Evolutionary conservation across 2,329 filamentous ascomycete genomes (phyloP).

Genomic region (Fusarium caatingaense): DNA sequence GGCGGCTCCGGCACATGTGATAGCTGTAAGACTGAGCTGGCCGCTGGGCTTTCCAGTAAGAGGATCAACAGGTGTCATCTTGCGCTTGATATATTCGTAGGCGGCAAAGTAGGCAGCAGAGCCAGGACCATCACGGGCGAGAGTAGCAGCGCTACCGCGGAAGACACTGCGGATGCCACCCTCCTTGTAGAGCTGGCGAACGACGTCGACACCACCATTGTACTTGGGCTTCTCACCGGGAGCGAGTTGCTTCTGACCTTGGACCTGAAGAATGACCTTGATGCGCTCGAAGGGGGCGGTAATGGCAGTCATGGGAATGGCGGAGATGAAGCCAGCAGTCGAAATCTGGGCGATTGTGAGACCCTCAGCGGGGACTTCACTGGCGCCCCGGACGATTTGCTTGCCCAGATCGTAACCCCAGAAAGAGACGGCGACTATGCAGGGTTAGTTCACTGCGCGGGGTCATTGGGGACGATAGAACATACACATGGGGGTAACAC

Average conservation of each 20-base stretch:
- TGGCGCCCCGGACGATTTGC: constrained; percentile 78
- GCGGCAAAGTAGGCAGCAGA: constrained; percentile 96
- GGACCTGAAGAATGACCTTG: constrained; percentile 97
- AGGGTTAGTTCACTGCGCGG: constrained; percentile 1
- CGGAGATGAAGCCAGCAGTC: constrained; percentile 95
- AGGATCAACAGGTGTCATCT: constrained; percentile 84
- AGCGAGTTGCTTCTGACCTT: constrained; percentile 88
- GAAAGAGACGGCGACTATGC: constrained; percentile 73
- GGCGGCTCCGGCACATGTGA: constrained; percentile 87
- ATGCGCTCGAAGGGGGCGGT: constrained; percentile 99
- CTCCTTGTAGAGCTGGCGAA: constrained; percentile 90
- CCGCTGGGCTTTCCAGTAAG: constrained; percentile 77
- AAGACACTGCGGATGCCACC: constrained; percentile 93
- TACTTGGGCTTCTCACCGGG: constrained; percentile 95
- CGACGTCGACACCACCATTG: constrained; percentile 87
- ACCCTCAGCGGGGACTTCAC: constrained; percentile 73
- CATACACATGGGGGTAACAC: constrained; percentile 99
- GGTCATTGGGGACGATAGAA: constrained; percentile 40
- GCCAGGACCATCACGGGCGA: constrained; percentile 93
- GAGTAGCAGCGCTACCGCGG: constrained; percentile 87
- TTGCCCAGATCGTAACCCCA: constrained; percentile 98
- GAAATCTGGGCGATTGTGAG: constrained; percentile 90
- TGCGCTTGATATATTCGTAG: constrained; percentile 95
- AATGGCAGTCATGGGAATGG: constrained; percentile 96
- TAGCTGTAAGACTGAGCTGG: constrained; percentile 81